Evolutionary conservation across 768 basidiomycete genomes (phyloP), one percentile per base, ranked within the genome.

Genomic region (Lactifluus hygrophoroides): DNA sequence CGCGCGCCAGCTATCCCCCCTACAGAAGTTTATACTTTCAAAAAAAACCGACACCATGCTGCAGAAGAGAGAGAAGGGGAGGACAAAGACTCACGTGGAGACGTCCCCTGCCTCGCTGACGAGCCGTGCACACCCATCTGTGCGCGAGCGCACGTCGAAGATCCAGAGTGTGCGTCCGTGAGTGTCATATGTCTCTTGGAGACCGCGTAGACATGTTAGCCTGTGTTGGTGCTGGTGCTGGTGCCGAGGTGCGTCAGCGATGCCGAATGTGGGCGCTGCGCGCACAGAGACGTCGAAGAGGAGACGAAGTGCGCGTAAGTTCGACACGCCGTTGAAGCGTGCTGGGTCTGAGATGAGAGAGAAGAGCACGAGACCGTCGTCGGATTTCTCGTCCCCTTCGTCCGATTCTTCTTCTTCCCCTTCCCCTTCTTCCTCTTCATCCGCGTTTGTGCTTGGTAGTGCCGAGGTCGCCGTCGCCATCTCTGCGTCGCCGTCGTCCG

Each of bases 1-100:
- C 11, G 84, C 84, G 19, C 89, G 80, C 88, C 88, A 91, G 64
- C 87, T 91, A 66, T 91, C 89, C 21, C 81, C 89, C 35, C 89
- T 91, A 68, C 9, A 32, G 21, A 17, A 11, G 25, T 46, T 27
- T 27, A 28, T 27, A 17, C 3, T 3, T 17, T 28, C 30, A 40
- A 25, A 38, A 5, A 32, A 5, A 32, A 5, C 32, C n/a, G 35
- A 13, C 35, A 35, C 4, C 3, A 4, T 49, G n/a, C 27, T 42
- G 23, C 42, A 3, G n/a, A 30, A 21, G 21, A 35, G 40, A 13
- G 62, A 19, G 42, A 13, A 13, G 13, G 23, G n/a, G 9, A 14
- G 16, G 21, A 16, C 27, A 25, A 34, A 40, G n/a, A 77, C 85
- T 69, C 67, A 88, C 88, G 87, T 87, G 53, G 87, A 88, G 30